Conservation (phyloP, 169 alveolate genomes). For the Plasmodium cynomolgi region DNA sequence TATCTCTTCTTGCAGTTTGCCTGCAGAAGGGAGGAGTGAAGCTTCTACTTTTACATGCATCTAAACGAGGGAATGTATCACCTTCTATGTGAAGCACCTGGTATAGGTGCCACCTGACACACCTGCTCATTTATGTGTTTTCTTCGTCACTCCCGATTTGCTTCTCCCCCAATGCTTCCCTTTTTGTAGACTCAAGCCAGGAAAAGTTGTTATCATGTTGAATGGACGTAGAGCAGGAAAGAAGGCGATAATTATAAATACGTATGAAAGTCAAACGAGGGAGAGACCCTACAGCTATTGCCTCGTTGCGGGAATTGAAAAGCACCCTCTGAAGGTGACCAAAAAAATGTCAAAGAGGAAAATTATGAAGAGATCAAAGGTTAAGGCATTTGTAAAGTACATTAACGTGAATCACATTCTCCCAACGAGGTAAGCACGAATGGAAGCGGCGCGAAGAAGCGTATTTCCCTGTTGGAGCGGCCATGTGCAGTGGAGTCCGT, state of each 20-base stretch:
- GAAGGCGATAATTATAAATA: conserved; percentile 97
- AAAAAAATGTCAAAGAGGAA: conserved; percentile 94
- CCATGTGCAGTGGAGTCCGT: neutral
- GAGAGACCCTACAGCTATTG: conserved; percentile 96
- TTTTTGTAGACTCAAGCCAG: conserved; percentile 94
- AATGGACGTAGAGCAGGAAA: conserved; percentile 99
- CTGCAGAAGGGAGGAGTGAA: neutral
- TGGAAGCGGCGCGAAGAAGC: neutral
- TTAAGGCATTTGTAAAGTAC: conserved; percentile 96
- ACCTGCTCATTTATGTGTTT: neutral
- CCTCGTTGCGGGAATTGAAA: conserved; percentile 97
- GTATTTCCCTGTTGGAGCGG: neutral
- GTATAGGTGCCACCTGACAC: neutral
- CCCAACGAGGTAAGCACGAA: conserved; percentile 95
- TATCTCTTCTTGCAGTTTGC: neutral
- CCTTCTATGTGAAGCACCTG: neutral
- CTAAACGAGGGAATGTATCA: neutral
- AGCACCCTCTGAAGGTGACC: conserved; percentile 95
- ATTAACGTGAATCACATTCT: conserved; percentile 98
- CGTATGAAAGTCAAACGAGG: conserved; percentile 95
- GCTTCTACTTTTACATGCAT: neutral
- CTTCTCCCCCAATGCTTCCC: neutral
- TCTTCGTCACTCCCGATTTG: neutral
- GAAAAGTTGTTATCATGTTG: conserved; percentile 97
- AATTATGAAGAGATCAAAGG: conserved; percentile 93